Percentiles rank a stretch among this genome's conserved stretches.
These are phyloP conservation scores for Podosphaera leucotricha DNA, from an alignment of 2,329 filamentous ascomycete genomes.

Conservation along the genomic window DNA sequence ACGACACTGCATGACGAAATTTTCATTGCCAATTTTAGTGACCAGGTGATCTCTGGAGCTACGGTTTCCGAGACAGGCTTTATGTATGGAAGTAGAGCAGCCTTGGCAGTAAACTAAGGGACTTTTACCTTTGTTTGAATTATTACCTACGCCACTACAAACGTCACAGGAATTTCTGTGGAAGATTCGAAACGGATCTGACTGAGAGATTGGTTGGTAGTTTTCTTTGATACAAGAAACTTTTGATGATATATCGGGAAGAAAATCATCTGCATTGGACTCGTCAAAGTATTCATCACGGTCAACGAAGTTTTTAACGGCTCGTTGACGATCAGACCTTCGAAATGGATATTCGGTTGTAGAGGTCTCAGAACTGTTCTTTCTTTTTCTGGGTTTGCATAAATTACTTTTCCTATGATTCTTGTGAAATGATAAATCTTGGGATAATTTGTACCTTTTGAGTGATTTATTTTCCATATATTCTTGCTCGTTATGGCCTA, in stretches of 20 bases:
- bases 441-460: not conserved
- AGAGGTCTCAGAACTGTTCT: not conserved
- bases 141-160: conserved; percentile 34
- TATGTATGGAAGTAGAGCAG: conserved; percentile 66
- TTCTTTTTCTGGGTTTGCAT: not conserved
- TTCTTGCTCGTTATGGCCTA: not conserved
- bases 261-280: conserved; percentile 25
- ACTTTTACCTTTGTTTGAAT: conserved; percentile 30
- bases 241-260: conserved; percentile 23
- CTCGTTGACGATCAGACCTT: conserved; percentile 16
- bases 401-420: not conserved
- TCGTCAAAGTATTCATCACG: conserved; percentile 25
- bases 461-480: not conserved
- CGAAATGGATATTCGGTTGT: conserved; percentile 10
- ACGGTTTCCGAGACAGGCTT: conserved; percentile 54
- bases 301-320: conserved; percentile 21
- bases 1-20: conserved; percentile 77
- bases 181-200: conserved; percentile 41
- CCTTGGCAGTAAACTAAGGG: conserved; percentile 73
- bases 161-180: conserved; percentile 52
- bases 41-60: conserved; percentile 61
- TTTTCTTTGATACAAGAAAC: conserved; percentile 45
- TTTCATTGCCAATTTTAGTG: conserved; percentile 54
- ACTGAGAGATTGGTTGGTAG: conserved; percentile 37
- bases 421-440: not conserved